Evolutionary conservation across 306 rosid genomes (phyloP).

Genomic region (Medicago truncatula): MtrunA17r5.0-ANR NC_053049.1:15068001-15068500

Average conservation of each 20-base stretch:
- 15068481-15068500: conserved; percentile 34
- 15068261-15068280: neutral
- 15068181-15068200: too few relatives aligned
- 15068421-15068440: conserved; percentile 34
- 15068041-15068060: conserved; percentile 40
- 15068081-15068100: conserved; percentile 7
- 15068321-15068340: conserved; percentile 27
- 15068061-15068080: neutral
- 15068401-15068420: conserved; percentile 46
- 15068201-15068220: too few relatives aligned
- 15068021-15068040: conserved; percentile 13
- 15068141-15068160: too few relatives aligned
- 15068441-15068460: conserved; percentile 5
- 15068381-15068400: neutral
- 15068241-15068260: conserved; percentile 2
- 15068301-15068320: conserved; percentile 31
- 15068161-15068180: too few relatives aligned
- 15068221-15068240: too few relatives aligned
- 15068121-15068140: neutral
- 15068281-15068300: conserved; percentile 42
- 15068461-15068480: conserved; percentile 34
- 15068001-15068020: conserved; percentile 34
- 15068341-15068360: conserved; percentile 24
- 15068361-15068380: neutral
- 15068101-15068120: neutral